Evolutionary conservation across 768 basidiomycete genomes (phyloP).

Genomic region (Auricularia heimuer): DNA sequence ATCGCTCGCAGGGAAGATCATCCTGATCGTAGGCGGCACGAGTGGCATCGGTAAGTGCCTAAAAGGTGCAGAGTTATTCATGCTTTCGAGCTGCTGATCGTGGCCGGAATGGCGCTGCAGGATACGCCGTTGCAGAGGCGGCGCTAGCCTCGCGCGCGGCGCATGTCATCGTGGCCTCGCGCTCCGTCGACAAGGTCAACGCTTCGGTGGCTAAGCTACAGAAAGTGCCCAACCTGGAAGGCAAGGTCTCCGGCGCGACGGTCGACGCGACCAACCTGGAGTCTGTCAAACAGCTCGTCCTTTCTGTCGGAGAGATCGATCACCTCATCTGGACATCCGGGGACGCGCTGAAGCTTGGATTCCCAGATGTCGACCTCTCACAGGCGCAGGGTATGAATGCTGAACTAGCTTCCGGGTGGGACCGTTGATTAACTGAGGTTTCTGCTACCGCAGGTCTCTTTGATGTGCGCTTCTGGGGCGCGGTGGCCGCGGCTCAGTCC

Average conservation of each 20-base stretch:
- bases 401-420: neutral
- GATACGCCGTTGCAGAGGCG: neutral
- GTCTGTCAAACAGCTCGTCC: neutral
- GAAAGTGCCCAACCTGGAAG: neutral
- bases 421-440: neutral
- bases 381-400: conserved; percentile 1
- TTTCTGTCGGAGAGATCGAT: neutral
- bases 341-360: neutral
- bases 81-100: neutral
- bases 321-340: neutral
- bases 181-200: neutral
- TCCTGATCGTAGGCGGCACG: conserved; percentile 7
- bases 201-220: neutral
- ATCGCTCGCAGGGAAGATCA: conserved; percentile 5
- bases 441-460: conserved; percentile 5
- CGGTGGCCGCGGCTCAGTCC: conserved; percentile 7
- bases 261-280: neutral
- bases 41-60: conserved; percentile 5
- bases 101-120: neutral
- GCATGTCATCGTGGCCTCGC: neutral
- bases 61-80: neutral
- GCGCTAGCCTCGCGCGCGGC: neutral
- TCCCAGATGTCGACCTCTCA: conserved; percentile 3
- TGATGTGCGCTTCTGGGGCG: conserved; percentile 13
- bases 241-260: neutral